Evolutionary conservation across 225 moss, liverwort and hornwort species (phyloP).

Genomic region (Neckera pumila): DNA sequence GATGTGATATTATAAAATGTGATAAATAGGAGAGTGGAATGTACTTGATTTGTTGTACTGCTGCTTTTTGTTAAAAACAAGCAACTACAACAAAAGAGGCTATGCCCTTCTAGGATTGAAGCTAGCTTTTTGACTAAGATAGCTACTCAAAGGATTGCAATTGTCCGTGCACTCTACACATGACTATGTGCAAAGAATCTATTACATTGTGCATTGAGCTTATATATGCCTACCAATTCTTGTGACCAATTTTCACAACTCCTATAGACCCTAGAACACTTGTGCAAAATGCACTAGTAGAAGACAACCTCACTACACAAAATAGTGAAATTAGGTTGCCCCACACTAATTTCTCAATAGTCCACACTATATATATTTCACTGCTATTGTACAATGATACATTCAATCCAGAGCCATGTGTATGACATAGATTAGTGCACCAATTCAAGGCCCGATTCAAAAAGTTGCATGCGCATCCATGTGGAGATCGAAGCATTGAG

Average conservation of each 20-base stretch:
- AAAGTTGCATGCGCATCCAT: no score
- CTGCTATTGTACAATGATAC: no score
- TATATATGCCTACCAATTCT: not conserved
- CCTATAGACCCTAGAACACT: not conserved
- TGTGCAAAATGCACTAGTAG: not conserved
- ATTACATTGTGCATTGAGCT: not conserved
- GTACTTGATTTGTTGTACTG: not conserved
- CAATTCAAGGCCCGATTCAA: no score
- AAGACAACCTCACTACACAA: not conserved
- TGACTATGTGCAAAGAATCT: not conserved
- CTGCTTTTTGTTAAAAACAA: not conserved
- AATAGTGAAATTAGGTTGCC: no score
- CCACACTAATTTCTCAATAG: no score
- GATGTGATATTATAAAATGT: accelerated
- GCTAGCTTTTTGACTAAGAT: not conserved
- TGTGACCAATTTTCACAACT: not conserved
- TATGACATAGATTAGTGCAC: no score
- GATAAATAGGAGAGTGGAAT: not conserved
- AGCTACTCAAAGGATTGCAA: not conserved
- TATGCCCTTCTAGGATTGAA: not conserved
- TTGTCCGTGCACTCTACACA: accelerated
- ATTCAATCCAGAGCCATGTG: no score
- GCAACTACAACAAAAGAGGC: not conserved
- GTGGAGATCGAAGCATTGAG: no score
- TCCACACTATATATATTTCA: no score